Percentiles rank a stretch among this genome's conserved stretches.
These are phyloP conservation scores for Chrysanthemum makinoi DNA, from an alignment of 129 eudicot species.

Conservation along the genomic window DNA sequence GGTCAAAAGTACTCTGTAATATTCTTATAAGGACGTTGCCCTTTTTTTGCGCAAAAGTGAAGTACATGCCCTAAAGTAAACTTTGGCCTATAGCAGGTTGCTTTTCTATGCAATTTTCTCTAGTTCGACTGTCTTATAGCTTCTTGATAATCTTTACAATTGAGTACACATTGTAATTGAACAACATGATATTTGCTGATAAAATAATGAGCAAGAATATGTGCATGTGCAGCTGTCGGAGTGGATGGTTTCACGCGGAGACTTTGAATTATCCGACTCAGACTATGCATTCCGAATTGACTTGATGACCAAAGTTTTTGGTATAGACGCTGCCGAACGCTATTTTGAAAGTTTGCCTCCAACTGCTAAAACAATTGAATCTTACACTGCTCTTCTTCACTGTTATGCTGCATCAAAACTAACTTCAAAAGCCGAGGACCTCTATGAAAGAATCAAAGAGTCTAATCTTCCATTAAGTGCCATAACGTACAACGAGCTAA, in stretches of 20 bases:
- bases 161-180: too few relatives aligned
- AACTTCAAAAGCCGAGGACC: conserved; percentile 74
- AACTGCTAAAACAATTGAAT: conserved; percentile 71
- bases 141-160: too few relatives aligned
- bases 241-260: conserved; percentile 80
- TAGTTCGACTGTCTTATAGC: too few relatives aligned
- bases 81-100: too few relatives aligned
- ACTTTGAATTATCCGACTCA: conserved; percentile 61
- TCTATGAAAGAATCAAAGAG: conserved; percentile 55
- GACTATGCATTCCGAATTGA: conserved; percentile 83
- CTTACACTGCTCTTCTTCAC: conserved; percentile 94
- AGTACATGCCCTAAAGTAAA: too few relatives aligned
- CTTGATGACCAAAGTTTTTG: conserved; percentile 85
- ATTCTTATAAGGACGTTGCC: too few relatives aligned
- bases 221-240: too few relatives aligned
- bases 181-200: too few relatives aligned
- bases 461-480: conserved; percentile 58
- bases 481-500: conserved; percentile 84
- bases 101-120: neutral
- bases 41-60: too few relatives aligned
- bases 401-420: conserved; percentile 68
- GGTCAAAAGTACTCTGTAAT: too few relatives aligned
- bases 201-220: too few relatives aligned
- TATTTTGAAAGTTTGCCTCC: conserved; percentile 78
- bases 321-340: conserved; percentile 91